phyloP scores from a whole-genome alignment of 1,139 yeast genomes.

The Hansenula sp. region DNA sequence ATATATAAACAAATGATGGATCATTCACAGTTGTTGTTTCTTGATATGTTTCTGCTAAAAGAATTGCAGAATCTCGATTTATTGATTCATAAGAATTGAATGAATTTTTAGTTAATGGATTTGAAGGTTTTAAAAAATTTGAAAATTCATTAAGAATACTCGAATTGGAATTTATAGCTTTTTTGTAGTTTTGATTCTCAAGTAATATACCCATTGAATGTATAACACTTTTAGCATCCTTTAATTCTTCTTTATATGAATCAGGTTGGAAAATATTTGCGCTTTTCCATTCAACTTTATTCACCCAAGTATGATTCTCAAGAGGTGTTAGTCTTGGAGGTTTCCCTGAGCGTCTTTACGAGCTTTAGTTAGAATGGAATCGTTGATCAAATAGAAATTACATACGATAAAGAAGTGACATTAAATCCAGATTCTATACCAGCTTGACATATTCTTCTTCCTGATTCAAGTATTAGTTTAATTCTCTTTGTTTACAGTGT shows the following conservation, averaged over 20 bases:
- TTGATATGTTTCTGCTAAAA: slow-evolving; percentile 55
- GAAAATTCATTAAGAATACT: slow-evolving; percentile 21
- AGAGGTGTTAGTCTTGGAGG: slow-evolving; percentile 38
- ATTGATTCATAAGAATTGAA: slow-evolving; percentile 53
- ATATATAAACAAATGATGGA: slow-evolving; percentile 67
- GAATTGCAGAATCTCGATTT: slow-evolving; percentile 68
- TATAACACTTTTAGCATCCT: slow-evolving; percentile 63
- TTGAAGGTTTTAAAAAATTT: slow-evolving; percentile 28
- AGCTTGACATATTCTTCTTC: slow-evolving; percentile 66
- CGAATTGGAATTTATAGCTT: slow-evolving; percentile 40
- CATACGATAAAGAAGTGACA: slow-evolving; percentile 59
- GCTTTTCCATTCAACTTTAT: slow-evolving; percentile 60
- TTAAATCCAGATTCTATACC: slow-evolving; percentile 61
- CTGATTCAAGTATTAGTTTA: slow-evolving; percentile 25
- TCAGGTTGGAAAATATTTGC: slow-evolving; percentile 68
- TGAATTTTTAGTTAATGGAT: slow-evolving; percentile 51
- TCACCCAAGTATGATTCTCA: slow-evolving; percentile 43
- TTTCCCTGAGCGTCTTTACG: slow-evolving; percentile 42
- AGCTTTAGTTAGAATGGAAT: neutral
- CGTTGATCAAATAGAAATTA: slow-evolving; percentile 1
- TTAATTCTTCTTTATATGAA: slow-evolving; percentile 45
- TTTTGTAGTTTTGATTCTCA: slow-evolving; percentile 66
- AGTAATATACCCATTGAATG: slow-evolving; percentile 77
- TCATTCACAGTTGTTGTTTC: slow-evolving; percentile 21
- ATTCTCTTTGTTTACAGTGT: no score